Evolutionary conservation across 2,329 filamentous ascomycete species (phyloP).

Genomic region (Colletotrichum brevisporum): DNA sequence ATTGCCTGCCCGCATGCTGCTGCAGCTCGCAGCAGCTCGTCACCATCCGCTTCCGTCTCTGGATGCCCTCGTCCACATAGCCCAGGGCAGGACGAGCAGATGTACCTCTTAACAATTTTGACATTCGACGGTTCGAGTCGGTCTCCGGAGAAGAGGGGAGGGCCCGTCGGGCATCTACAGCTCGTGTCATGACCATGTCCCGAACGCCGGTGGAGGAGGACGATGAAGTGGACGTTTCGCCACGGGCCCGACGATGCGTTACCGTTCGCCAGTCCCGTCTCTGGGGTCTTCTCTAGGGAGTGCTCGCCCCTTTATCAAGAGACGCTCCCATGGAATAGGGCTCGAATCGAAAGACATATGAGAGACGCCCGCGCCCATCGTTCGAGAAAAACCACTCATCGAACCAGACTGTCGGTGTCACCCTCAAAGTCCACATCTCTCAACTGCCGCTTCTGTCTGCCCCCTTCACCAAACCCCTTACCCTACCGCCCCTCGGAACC

Average conservation of each 20-base stretch:
- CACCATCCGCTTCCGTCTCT: no score
- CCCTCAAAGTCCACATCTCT: slow-evolving; percentile 10
- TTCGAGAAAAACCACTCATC: neutral
- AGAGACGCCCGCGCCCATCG: neutral
- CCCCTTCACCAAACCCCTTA: neutral
- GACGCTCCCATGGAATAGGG: neutral
- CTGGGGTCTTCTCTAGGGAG: neutral
- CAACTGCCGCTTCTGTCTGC: neutral
- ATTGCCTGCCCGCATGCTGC: slow-evolving; percentile 10
- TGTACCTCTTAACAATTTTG: slow-evolving; percentile 36
- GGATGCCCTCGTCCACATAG: no score
- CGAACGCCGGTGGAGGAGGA: slow-evolving; percentile 2
- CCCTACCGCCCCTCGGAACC: neutral
- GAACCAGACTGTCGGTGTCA: slow-evolving; percentile 17
- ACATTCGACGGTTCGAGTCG: neutral
- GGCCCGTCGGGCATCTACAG: neutral
- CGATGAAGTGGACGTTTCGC: slow-evolving; percentile 16
- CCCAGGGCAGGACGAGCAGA: neutral
- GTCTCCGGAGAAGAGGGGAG: no score
- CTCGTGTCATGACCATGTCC: neutral
- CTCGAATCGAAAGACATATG: slow-evolving; percentile 7
- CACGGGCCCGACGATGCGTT: slow-evolving; percentile 11
- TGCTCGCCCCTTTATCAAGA: slow-evolving; percentile 7
- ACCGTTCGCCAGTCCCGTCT: neutral
- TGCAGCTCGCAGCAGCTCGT: no score